A percentile compares a stretch with the other conserved stretches of the same genome.
These are phyloP conservation scores for Aureoboletus auriporus DNA, from an alignment of 768 basidiomycete genomes.

Conservation along the genomic window DNA sequence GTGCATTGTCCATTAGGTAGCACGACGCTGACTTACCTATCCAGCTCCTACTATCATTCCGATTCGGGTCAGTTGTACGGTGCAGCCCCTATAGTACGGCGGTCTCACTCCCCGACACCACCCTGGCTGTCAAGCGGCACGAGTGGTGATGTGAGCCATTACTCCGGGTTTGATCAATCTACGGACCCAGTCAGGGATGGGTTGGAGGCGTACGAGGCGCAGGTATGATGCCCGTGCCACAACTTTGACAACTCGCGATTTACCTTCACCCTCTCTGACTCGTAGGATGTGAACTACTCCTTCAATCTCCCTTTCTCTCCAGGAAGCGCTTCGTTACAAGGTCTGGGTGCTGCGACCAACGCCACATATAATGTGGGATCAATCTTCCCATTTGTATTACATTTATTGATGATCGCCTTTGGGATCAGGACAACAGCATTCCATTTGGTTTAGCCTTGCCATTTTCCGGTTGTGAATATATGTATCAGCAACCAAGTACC, in stretches of 20 bases:
- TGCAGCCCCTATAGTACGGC: slow-evolving; percentile 2
- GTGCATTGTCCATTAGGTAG: not conserved
- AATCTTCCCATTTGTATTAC: not conserved
- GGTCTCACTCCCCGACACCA: not conserved
- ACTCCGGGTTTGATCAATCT: slow-evolving; percentile 5
- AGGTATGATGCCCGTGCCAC: slow-evolving; percentile 11
- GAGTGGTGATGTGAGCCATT: not conserved
- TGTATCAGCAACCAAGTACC: not conserved
- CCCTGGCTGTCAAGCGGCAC: slow-evolving; percentile 5
- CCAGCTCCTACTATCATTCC: slow-evolving; percentile 5
- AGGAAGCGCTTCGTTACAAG: not conserved
- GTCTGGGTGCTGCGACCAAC: not conserved
- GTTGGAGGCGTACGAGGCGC: not conserved
- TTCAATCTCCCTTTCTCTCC: not conserved
- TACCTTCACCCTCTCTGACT: not conserved
- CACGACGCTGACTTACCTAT: slow-evolving; percentile 1
- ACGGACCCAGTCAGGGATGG: not conserved
- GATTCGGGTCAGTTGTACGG: not conserved
- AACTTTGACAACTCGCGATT: not conserved
- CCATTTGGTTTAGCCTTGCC: not conserved
- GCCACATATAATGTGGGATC: slow-evolving; percentile 10
- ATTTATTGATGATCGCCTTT: not conserved
- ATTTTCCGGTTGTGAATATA: not conserved
- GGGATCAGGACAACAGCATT: slow-evolving; percentile 5
- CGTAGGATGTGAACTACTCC: slow-evolving; percentile 6